These are phyloP conservation scores for Solanum stenotomum DNA, from an alignment of 257 asterid genomes.

Conservation along the genomic window DNA sequence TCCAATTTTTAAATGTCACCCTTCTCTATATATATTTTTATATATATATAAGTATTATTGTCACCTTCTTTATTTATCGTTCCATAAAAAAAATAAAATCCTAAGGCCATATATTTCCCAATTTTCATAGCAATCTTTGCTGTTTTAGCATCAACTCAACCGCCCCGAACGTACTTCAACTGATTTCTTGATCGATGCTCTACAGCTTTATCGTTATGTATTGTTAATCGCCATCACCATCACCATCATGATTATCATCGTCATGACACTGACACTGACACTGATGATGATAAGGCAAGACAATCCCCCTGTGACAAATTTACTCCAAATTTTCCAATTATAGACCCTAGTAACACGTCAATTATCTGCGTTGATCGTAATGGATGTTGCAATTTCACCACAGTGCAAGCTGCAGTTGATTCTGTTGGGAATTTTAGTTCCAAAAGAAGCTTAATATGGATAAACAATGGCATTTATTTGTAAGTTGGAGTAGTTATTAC, in stretches of 20 bases:
- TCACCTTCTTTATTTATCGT: background rate
- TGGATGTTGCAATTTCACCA: slow-evolving; percentile 90
- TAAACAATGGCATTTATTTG: slow-evolving; percentile 76
- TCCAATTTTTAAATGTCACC: background rate
- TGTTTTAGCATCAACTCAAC: slow-evolving; percentile 32
- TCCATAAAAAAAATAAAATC: slow-evolving; percentile 14
- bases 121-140: slow-evolving; percentile 41
- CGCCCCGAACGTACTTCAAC: slow-evolving; percentile 9
- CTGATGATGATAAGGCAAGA: background rate
- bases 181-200: background rate
- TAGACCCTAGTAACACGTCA: slow-evolving; percentile 50
- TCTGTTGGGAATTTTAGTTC: slow-evolving; percentile 45
- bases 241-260: slow-evolving; percentile 9
- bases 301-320: slow-evolving; percentile 50
- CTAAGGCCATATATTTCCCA: slow-evolving; percentile 27
- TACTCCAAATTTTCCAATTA: slow-evolving; percentile 53
- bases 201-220: background rate
- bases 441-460: slow-evolving; percentile 67
- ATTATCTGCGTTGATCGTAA: slow-evolving; percentile 59
- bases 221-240: background rate
- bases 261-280: slow-evolving; percentile 8
- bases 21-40: background rate
- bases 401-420: slow-evolving; percentile 83
- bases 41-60: background rate
- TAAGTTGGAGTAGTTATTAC: slow-evolving; percentile 18